phyloP scores from a whole-genome alignment of 148 eudicot species.

The Spergularia bocconei region DNA sequence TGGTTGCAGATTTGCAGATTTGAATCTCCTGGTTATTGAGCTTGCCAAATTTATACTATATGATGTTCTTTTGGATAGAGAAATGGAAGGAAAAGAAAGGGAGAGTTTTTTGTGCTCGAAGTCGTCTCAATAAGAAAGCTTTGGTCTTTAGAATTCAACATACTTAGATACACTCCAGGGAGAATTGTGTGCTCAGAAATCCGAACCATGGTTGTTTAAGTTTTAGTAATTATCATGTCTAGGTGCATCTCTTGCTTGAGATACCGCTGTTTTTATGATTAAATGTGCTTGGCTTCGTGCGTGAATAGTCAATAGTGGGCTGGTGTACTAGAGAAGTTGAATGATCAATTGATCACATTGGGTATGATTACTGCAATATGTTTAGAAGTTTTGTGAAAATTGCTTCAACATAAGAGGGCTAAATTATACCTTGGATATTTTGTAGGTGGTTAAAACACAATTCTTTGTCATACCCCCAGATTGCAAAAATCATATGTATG shows the following conservation, averaged over 20 bases:
- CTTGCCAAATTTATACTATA: not conserved
- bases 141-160: not conserved
- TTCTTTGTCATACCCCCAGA: constrained; percentile 77
- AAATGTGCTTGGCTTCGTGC: not conserved
- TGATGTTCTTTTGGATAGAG: too few species aligned
- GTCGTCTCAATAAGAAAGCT: not conserved
- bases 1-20: not conserved
- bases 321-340: not conserved
- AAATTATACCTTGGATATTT: constrained; percentile 6
- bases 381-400: not conserved
- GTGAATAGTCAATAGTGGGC: not conserved
- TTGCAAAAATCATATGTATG: constrained; percentile 70
- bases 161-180: not conserved
- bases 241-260: not conserved
- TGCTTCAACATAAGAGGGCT: constrained; percentile 1
- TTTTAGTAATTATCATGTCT: not conserved
- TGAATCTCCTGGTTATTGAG: not conserved
- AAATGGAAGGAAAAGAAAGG: too few species aligned
- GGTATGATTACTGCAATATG: not conserved
- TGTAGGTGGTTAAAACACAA: constrained; percentile 96
- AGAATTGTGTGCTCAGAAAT: not conserved
- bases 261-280: not conserved
- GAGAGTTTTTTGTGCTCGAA: not conserved
- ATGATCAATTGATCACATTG: not conserved
- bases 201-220: too few species aligned